A percentile compares a stretch with the other conserved stretches of the same genome.
Conservation (phyloP, 2,329 filamentous ascomycete genomes). For the Aspergillus clavatus region DNA sequence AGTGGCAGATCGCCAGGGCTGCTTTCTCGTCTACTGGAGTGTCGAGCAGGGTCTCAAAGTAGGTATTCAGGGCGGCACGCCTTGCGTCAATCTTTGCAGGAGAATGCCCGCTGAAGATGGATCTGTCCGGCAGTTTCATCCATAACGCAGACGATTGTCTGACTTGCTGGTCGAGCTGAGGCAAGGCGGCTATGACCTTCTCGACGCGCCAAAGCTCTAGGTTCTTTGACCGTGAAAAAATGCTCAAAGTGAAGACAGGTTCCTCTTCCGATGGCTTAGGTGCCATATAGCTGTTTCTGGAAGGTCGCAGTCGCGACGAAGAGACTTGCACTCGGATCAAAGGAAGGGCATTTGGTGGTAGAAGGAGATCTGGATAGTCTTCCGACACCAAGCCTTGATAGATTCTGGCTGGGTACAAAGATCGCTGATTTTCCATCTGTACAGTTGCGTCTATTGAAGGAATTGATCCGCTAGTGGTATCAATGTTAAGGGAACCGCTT, state of each 20-base stretch:
- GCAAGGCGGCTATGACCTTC: slow-evolving; percentile 78
- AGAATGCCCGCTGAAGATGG: slow-evolving; percentile 84
- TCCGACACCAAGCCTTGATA: slow-evolving; percentile 77
- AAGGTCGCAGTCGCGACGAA: slow-evolving; percentile 91
- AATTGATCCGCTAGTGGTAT: slow-evolving; percentile 18
- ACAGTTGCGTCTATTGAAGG: slow-evolving; percentile 37
- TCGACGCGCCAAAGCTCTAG: slow-evolving; percentile 86
- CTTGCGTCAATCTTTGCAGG: slow-evolving; percentile 90
- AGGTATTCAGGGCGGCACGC: slow-evolving; percentile 71
- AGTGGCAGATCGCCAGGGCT: slow-evolving; percentile 78
- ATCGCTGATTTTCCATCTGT: slow-evolving; percentile 31
- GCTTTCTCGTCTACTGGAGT: slow-evolving; percentile 72
- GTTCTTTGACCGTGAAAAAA: slow-evolving; percentile 64
- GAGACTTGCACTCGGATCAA: slow-evolving; percentile 82
- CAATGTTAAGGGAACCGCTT: slow-evolving; percentile 9
- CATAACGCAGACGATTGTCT: slow-evolving; percentile 68
- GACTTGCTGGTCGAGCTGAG: slow-evolving; percentile 75
- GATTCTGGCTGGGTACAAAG: slow-evolving; percentile 44
- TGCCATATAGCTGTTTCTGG: slow-evolving; percentile 75
- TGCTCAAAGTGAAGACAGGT: slow-evolving; percentile 84
- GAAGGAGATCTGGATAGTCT: slow-evolving; percentile 76
- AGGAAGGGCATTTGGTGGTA: slow-evolving; percentile 83
- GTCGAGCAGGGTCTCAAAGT: slow-evolving; percentile 80
- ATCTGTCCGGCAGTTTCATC: slow-evolving; percentile 74
- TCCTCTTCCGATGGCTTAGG: slow-evolving; percentile 81